A percentile compares a stretch with the other conserved stretches of the same genome.
Conservation (phyloP, 306 rosid species). For the Quillaja saponaria region DNA sequence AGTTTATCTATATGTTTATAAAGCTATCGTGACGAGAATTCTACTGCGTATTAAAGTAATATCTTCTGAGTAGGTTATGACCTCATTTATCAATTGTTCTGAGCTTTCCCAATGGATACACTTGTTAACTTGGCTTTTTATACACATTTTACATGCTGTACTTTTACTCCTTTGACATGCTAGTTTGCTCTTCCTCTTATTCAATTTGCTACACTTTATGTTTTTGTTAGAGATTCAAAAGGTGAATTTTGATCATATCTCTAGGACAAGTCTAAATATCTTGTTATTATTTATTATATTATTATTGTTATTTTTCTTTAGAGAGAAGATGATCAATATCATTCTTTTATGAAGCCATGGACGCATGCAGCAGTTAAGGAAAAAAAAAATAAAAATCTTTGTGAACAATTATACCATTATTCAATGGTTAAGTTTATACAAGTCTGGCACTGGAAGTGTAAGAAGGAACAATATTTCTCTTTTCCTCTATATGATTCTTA, state of each 20-base stretch:
- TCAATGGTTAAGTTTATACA: not conserved
- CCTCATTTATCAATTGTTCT: constrained; percentile 37
- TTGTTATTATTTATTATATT: too few species aligned
- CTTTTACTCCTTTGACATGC: constrained; percentile 19
- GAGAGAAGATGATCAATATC: too few species aligned
- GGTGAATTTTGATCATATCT: not conserved
- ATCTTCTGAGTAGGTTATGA: constrained; percentile 28
- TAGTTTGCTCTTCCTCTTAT: constrained; percentile 13
- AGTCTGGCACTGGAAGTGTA: not conserved
- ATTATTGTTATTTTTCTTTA: too few species aligned
- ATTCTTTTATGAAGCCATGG: not conserved
- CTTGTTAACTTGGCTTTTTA: constrained; percentile 29
- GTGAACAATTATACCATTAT: too few species aligned
- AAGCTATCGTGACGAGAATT: constrained; percentile 36
- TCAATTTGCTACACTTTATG: not conserved
- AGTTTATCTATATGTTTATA: constrained; percentile 36
- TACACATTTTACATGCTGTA: constrained; percentile 33
- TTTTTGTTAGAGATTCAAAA: not conserved
- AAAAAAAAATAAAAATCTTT: too few species aligned
- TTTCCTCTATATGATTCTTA: too few species aligned
- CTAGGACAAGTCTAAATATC: not conserved
- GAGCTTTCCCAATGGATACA: constrained; percentile 31
- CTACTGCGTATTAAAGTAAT: constrained; percentile 31
- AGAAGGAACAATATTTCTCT: not conserved
- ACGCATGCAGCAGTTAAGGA: not conserved